phyloP scores from a whole-genome alignment of 306 rosid species.

The Sesbania bispinosa region DNA sequence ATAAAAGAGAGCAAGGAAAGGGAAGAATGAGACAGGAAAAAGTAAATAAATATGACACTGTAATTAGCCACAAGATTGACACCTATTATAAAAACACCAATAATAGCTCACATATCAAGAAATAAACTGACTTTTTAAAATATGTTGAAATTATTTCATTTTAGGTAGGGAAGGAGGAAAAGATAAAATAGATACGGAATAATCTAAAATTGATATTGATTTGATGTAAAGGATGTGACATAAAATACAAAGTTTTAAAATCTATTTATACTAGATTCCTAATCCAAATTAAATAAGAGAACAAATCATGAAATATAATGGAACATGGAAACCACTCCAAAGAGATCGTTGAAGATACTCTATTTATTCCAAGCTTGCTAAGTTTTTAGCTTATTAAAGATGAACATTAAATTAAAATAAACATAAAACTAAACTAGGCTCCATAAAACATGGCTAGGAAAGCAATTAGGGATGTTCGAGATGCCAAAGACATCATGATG shows the following conservation, averaged over 20 bases:
- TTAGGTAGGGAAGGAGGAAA: background rate
- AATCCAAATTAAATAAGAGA: background rate
- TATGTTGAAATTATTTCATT: background rate
- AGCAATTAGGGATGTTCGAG: background rate
- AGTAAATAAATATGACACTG: background rate
- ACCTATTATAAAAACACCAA: background rate
- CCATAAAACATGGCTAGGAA: background rate
- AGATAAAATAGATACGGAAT: background rate
- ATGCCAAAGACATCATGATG: background rate
- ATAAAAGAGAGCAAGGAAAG: background rate
- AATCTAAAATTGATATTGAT: background rate
- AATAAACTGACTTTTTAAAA: background rate
- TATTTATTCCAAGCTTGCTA: background rate
- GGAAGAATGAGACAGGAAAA: constrained; percentile 3
- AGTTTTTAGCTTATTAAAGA: background rate
- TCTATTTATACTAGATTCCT: background rate
- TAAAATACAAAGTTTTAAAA: background rate
- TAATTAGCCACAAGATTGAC: constrained; percentile 1
- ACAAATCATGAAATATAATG: background rate
- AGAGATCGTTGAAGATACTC: background rate
- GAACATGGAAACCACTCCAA: background rate
- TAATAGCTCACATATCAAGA: background rate
- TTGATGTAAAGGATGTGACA: background rate
- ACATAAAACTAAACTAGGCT: background rate
- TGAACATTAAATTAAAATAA: background rate